These are phyloP conservation scores for Verticillium isaacii DNA, from an alignment of 2,329 filamentous ascomycete genomes.

Conservation along the genomic window DNA sequence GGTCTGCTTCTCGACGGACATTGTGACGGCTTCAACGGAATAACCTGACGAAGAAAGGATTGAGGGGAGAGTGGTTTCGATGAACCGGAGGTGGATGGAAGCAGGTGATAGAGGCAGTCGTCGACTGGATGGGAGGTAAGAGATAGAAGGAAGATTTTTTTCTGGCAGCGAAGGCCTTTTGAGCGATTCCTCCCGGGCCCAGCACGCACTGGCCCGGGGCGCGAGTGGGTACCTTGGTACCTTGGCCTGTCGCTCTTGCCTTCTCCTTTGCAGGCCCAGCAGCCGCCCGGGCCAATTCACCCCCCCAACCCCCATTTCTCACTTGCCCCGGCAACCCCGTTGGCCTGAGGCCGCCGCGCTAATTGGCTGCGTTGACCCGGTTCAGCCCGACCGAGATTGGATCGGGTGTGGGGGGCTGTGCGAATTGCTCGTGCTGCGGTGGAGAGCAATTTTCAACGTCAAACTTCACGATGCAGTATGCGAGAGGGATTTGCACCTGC, in stretches of 20 bases:
- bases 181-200: conserved; percentile 49
- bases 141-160: conserved; percentile 48
- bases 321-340: conserved; percentile 10
- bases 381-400: conserved; percentile 13
- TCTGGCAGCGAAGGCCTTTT: conserved; percentile 44
- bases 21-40: conserved; percentile 43
- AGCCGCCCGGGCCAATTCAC: conserved; percentile 4
- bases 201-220: conserved; percentile 16
- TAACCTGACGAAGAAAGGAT: conserved; percentile 44
- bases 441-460: neutral
- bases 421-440: neutral
- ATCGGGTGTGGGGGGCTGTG: neutral
- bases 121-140: conserved; percentile 38
- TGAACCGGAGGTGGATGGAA: conserved; percentile 29
- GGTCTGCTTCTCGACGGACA: conserved; percentile 51
- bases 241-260: conserved; percentile 1
- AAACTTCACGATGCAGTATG: neutral
- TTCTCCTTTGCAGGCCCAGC: conserved; percentile 3
- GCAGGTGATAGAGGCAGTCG: conserved; percentile 37
- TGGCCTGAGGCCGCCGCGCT: conserved; percentile 13
- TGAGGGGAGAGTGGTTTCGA: conserved; percentile 49
- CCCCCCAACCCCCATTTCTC: conserved; percentile 11
- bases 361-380: conserved; percentile 13
- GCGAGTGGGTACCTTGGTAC: conserved; percentile 10
- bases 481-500: neutral